Percentiles rank a stretch among this genome's conserved stretches.
These are phyloP conservation scores for Microsporum canis DNA, from an alignment of 2,329 filamentous ascomycete genomes.

Conservation along the genomic window DNA sequence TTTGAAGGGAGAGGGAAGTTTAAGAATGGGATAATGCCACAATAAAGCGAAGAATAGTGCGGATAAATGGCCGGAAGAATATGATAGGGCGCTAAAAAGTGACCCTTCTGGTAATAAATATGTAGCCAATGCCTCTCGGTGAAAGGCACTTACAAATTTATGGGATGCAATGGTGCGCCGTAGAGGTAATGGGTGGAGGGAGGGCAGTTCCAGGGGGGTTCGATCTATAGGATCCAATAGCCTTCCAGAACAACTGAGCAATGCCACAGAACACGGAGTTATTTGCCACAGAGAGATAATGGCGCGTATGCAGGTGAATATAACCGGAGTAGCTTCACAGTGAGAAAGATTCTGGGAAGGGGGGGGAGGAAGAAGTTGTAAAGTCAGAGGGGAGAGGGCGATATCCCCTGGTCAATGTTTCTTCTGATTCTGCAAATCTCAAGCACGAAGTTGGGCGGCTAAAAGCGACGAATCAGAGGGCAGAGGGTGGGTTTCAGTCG, in stretches of 20 bases:
- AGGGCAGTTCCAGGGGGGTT: not conserved
- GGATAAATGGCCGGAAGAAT: not conserved
- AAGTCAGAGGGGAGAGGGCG: not conserved
- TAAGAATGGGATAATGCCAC: not conserved
- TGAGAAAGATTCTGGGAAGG: not conserved
- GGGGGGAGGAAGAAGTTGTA: no score
- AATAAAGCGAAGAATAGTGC: not conserved
- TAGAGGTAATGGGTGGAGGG: not conserved
- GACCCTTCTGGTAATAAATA: not conserved
- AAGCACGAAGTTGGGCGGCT: conserved; percentile 11
- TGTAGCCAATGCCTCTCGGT: not conserved
- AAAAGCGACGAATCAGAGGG: conserved; percentile 8
- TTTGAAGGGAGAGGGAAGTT: not conserved
- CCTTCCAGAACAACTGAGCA: not conserved
- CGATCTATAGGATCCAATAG: conserved; percentile 1
- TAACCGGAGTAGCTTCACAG: conserved; percentile 3
- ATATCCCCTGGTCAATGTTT: not conserved
- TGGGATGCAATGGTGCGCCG: not conserved
- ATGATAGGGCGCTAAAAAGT: not conserved
- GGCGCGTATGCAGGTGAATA: not conserved
- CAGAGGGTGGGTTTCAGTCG: not conserved
- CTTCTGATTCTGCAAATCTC: not conserved
- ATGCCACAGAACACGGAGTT: not conserved
- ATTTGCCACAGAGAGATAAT: not conserved
- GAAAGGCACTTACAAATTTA: not conserved